Evolutionary conservation across 1,139 yeast species (phyloP), one percentile per base, ranked within the genome.

Genomic region (Zygosaccharomyces sapae): DNA sequence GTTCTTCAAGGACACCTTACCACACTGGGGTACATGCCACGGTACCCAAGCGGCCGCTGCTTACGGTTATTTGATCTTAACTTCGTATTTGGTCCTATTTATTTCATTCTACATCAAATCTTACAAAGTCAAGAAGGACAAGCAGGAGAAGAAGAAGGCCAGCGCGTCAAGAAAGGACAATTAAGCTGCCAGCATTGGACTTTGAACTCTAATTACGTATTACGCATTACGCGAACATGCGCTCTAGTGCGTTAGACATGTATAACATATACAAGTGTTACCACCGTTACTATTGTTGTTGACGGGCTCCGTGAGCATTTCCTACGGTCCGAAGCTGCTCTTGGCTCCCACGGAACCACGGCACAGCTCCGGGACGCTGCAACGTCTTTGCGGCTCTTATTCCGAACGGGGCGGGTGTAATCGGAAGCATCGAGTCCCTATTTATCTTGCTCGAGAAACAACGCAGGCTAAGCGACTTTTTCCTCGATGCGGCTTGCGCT

Each of bases 11-110:
- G 62, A 61, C 58, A 71, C 78, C 47, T 70, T 88, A 66, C 96
- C 97, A 49, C 83, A 86, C 69, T 71, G 74, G 62, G 97, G 96
- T 53, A 82, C 83, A 60, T 92, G 98, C 71, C 80, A 86, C 56
- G 98, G 98, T 53, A 85, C 90, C 53, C 92, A 88, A 70, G 76
- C 83, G 59, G 98, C 98, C 49, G 97, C 97, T 34, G 78, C 82
- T 51, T 83, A 82, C 61, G 98, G 98, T 33, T 88, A 90, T 70
- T 78, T 83, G 66, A 86, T 92, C 62, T 78, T 92, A 70, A 83
- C 96, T 45, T 83, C 95, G 50, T 92, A 92, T 73, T 77, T 92
- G 74, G 76, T 92, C 54, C 77, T 92, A 67, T 92, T 92, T 75
- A 88, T 92, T 69, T 86, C 92, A 45, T 92, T 92, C 77, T 92